Evolutionary conservation across 2,329 filamentous ascomycete genomes (phyloP), one percentile per base, ranked within the genome.

Genomic region (Phialemoniopsis sp.): DNA sequence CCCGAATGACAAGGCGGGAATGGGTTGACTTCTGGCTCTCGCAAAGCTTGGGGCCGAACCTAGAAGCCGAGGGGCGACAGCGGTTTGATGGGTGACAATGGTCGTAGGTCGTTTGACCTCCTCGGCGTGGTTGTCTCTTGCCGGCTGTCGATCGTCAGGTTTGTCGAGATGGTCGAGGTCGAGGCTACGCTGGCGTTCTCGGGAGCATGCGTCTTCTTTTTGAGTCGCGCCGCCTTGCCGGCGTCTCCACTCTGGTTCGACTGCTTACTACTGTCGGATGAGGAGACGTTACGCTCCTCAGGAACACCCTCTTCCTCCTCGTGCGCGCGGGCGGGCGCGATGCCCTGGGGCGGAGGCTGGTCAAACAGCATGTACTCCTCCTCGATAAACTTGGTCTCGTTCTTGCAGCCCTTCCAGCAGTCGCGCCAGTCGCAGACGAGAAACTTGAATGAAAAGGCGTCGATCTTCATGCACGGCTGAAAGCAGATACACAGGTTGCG

Each of bases 371-470:
- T 64, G 50, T 85, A 84, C 53, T 87, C 82, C 47, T 82, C 72
- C 50, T 87, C 80, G 29, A 89, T 82, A 55, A 78, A 91, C 49
- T 80, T 81, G 46, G 88, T 82, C 62, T 97, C 91, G 12, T 87
- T 94, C 70, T 84, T 89, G 67, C 91, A 97, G 8, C 91, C 91
- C 60, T 93, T 89, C 91, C 91, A 97, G 67, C 91, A 97, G 51
- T 94, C 85, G 51, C 89, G 83, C 91, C 91, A 97, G 58, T 97
- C 86, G 56, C 89, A 88, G 15, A 97, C 90, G 12, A 97, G 73
- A 49, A 95, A 96, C 54, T 90, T 89, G 74, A 97, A 97, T 60
- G 89, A 94, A 60, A 91, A 94, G 1, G 84, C 84, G 55, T 97
- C 91, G 43, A 97, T 93, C 65, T 91, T 95, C 78, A 97, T 89